Evolutionary conservation across 2,329 filamentous ascomycete species (phyloP), one percentile per base, ranked within the genome.

Genomic region (Pseudogymnoascus pannorum): DNA sequence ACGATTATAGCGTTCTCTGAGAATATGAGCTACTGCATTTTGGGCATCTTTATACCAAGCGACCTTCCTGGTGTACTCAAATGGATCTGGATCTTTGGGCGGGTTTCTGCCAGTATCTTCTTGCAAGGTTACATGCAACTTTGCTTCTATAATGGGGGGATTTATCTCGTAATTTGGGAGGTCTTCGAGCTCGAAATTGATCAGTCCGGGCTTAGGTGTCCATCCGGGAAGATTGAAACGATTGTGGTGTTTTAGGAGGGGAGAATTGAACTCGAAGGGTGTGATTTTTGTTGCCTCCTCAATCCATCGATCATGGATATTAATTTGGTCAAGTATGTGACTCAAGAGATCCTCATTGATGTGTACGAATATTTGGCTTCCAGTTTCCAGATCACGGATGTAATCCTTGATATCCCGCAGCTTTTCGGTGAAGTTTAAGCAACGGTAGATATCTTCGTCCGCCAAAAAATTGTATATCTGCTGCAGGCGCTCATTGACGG

Each of bases 361-460:
- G 4, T 20, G 5, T 31, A 31, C 48, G 14, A 54, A 54, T 14
- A 54, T 7, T 14, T 54, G 29, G 1, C 62, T 58, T n/a, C 67
- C 59, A 1, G 51, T 40, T 48, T 67, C 60, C 33, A 69, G 42
- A 22, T 66, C 57, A 14, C 60, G 22, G 11, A 71, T 31, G 29
- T 68, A 71, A 12, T 67, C 65, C 42, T 68, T 64, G n/a, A 72
- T 68, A 24, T 72, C 58, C 1, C 5, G 67, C 6, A 75, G 68
- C 58, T 76, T 75, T 9, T 63, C 57, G 1, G 73, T 66, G 74
- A 79, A 82, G 44, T 72, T 65, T 1, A 72, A 48, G 61, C 74
- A 75, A 14, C 77, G 74, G 61, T 78, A 74, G 5, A 70, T 66
- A 64, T 84, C 79, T 63, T 80, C 76, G 29, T 81, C 78, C 3